phyloP scores from a whole-genome alignment of 2,329 filamentous ascomycete genomes.

The Fusarium sp. region DNA sequence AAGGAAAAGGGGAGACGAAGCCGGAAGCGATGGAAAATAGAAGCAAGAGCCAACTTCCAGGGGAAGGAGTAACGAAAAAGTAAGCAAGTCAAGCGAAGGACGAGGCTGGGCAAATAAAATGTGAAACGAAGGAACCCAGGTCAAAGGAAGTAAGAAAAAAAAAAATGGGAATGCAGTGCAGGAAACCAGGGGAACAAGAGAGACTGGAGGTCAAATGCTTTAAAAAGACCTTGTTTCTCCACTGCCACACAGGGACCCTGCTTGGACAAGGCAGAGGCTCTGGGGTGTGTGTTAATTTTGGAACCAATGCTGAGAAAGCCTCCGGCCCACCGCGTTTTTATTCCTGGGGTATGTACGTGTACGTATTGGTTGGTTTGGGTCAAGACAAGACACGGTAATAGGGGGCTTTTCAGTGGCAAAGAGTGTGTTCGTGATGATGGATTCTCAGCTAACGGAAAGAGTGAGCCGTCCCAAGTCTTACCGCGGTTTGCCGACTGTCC shows the following conservation, averaged over 20 bases:
- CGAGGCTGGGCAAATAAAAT: slow-evolving; percentile 8
- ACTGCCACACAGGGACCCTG: background rate
- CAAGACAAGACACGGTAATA: background rate
- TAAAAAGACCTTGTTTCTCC: background rate
- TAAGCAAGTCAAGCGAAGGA: slow-evolving; percentile 24
- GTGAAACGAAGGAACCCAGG: slow-evolving; percentile 21
- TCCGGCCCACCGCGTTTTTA: background rate
- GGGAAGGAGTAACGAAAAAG: background rate
- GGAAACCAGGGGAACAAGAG: slow-evolving; percentile 30
- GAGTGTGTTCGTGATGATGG: background rate
- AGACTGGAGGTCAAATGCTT: background rate
- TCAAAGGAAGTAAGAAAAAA: slow-evolving; percentile 1
- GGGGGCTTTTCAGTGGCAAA: background rate
- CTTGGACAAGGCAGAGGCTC: too few relatives aligned
- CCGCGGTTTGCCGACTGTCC: background rate
- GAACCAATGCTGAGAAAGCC: background rate
- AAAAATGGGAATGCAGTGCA: slow-evolving; percentile 14
- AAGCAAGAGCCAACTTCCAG: slow-evolving; percentile 7
- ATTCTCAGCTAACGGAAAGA: background rate
- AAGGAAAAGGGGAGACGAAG: slow-evolving; percentile 22
- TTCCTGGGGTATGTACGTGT: background rate
- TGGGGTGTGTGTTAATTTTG: slow-evolving; percentile 3
- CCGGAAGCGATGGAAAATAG: background rate
- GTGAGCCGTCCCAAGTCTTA: background rate
- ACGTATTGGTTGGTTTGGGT: background rate